Conservation (phyloP, 2,329 filamentous ascomycete species). For the Aureobasidium sp. region DNA sequence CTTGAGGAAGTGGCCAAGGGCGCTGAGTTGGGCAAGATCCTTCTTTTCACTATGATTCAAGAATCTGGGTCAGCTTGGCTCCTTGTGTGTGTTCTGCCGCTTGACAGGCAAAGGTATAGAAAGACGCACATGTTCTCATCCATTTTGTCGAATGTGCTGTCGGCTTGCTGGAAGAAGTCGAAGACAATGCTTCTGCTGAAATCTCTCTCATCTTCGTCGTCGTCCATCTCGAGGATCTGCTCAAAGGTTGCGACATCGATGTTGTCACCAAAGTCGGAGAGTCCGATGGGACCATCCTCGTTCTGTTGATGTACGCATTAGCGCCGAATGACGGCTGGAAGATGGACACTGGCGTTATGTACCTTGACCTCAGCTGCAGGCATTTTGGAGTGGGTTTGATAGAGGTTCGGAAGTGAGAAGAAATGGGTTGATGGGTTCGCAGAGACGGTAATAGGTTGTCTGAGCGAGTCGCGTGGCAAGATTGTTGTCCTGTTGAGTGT, state of each 20-base stretch:
- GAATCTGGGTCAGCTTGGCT: neutral
- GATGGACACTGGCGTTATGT: neutral
- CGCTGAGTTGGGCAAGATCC: slow-evolving; percentile 68
- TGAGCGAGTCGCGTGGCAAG: slow-evolving; percentile 3
- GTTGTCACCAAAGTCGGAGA: slow-evolving; percentile 62
- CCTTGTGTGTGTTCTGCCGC: neutral
- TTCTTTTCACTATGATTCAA: slow-evolving; percentile 49
- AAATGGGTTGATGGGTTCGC: neutral
- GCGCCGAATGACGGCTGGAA: neutral
- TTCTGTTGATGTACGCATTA: slow-evolving; percentile 24
- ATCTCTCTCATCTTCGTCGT: slow-evolving; percentile 73
- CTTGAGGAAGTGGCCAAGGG: slow-evolving; percentile 91
- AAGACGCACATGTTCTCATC: slow-evolving; percentile 67
- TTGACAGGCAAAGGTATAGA: neutral
- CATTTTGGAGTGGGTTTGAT: neutral
- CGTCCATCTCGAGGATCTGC: slow-evolving; percentile 98
- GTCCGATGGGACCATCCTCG: slow-evolving; percentile 42
- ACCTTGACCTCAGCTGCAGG: slow-evolving; percentile 17
- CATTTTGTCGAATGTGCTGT: slow-evolving; percentile 80
- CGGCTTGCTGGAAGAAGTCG: slow-evolving; percentile 88
- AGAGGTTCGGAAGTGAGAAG: neutral
- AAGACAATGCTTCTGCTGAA: slow-evolving; percentile 85
- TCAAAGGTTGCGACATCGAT: slow-evolving; percentile 78
- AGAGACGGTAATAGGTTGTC: neutral
- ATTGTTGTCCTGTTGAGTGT: neutral